Evolutionary conservation across 1,284 basidiomycete genomes (phyloP).

Genomic region (Paramarasmius palmivorus): DNA sequence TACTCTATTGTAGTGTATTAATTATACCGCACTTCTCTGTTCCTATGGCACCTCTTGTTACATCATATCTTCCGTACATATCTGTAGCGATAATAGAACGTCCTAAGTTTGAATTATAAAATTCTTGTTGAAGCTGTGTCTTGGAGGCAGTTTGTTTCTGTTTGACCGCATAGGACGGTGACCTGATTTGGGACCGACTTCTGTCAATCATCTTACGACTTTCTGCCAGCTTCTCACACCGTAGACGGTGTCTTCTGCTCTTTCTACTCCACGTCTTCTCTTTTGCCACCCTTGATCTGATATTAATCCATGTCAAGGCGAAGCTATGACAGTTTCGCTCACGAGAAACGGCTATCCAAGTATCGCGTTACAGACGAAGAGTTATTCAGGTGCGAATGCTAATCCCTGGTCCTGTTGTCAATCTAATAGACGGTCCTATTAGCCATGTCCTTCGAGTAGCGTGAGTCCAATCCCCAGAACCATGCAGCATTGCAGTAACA

Average conservation of each 20-base stretch:
- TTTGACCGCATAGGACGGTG: background rate
- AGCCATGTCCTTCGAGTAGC: conserved; percentile 80
- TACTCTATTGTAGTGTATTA: too few species aligned
- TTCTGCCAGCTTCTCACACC: too few species aligned
- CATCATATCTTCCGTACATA: background rate
- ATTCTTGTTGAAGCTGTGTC: background rate
- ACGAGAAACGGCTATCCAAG: conserved; percentile 70
- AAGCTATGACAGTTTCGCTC: conserved; percentile 67
- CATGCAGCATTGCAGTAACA: conserved; percentile 7
- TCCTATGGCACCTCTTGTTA: background rate
- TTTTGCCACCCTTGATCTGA: background rate
- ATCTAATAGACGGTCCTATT: conserved; percentile 12
- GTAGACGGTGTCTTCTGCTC: too few species aligned
- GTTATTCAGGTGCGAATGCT: conserved; percentile 68
- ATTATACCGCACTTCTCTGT: too few species aligned
- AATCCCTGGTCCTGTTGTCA: conserved; percentile 9
- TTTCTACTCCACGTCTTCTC: background rate
- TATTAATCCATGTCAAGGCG: conserved; percentile 57
- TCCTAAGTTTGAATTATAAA: background rate
- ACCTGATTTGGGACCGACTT: too few species aligned
- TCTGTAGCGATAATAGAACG: conserved; percentile 2
- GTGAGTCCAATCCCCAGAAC: conserved; percentile 45
- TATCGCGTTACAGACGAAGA: conserved; percentile 79
- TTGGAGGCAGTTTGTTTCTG: background rate
- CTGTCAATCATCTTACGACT: too few species aligned